Base-by-base conservation (phyloP, 2,329 filamentous ascomycete genomes). In the Cladorrhinum sp. region DNA sequence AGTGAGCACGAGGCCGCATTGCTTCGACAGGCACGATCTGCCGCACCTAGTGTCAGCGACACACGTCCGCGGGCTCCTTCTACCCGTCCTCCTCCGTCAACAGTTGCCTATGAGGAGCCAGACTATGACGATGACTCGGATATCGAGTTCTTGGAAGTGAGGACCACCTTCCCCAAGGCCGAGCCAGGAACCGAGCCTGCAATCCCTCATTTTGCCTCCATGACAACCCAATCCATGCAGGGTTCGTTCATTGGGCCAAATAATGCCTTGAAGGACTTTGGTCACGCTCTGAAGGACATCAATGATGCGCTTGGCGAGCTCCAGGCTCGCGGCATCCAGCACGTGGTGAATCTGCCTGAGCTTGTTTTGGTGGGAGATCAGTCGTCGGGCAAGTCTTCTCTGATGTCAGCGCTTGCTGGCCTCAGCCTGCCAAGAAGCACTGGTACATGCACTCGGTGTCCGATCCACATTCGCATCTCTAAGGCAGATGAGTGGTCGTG, bases 341-440 rank as follows among this genome's bases (percentile, higher is more conserved):
- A 89, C 18, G 83, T 86, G 3, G 83, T 91, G 0, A 83, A 85
- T 0, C 77, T 96, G 0, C 91, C 92, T 0, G 91, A 92, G 66
- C 85, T 96, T 9, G 89, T 93, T 5, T 84, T 96, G 0, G 85
- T 96, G 0, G 92, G 92, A 0, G 92, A 96, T 53, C 92, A 96
- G 69, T 90, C 85, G 0, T 89, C 91, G 0, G 93, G 92, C 0
- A 96, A 96, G 70, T 92, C 87, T 0, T 92, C 78, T 25, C 69
- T 84, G 4, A 84, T 84, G 81, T 86, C 86, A 12, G 86, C 84
- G 0, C 82, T 90, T 51, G 79, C 82, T 0, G 89, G 87, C 3
- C 87, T 95, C 23, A 86, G 86, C 20, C 83, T 93, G 0, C 91
- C 91, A 0, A 81, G 88, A 1, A 85, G 82, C 45, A 82, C 84